Conservation (phyloP, 305 asterid genomes). For the Fraxinus latifolia region DNA sequence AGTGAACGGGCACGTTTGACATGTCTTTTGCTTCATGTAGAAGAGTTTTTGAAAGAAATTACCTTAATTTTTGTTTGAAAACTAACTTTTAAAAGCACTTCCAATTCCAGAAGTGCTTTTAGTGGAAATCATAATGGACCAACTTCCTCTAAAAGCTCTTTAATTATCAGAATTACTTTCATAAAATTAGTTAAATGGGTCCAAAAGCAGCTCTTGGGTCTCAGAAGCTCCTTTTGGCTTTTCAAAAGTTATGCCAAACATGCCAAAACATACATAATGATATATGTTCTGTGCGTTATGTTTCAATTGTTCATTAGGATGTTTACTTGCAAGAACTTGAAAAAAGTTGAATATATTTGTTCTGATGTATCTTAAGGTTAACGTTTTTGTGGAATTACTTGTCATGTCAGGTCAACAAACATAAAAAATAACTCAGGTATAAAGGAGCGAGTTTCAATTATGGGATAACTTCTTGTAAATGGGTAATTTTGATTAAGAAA, state of each 20-base stretch:
- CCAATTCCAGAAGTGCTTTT: too few species aligned
- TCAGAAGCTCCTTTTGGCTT: too few species aligned
- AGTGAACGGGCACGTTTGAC: neutral
- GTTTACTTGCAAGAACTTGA: neutral
- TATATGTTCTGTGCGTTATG: neutral
- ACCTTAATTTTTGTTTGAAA: too few species aligned
- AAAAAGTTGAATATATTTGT: neutral
- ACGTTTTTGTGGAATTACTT: neutral
- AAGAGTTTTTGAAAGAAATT: too few species aligned
- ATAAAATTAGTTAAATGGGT: too few species aligned
- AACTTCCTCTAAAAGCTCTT: too few species aligned
- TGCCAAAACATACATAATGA: neutral
- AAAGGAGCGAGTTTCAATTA: neutral
- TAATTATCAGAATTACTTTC: too few species aligned
- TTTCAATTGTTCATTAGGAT: neutral
- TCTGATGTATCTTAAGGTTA: neutral
- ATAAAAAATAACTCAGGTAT: neutral
- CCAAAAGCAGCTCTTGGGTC: too few species aligned
- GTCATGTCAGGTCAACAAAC: neutral
- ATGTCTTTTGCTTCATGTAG: too few species aligned
- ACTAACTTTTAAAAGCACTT: too few species aligned
- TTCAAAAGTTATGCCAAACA: too few species aligned
- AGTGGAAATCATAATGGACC: too few species aligned
- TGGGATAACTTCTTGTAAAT: neutral
- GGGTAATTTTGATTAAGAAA: neutral